Conservation (phyloP, 768 basidiomycete genomes). For the Kwoniella mangroviensis region DNA sequence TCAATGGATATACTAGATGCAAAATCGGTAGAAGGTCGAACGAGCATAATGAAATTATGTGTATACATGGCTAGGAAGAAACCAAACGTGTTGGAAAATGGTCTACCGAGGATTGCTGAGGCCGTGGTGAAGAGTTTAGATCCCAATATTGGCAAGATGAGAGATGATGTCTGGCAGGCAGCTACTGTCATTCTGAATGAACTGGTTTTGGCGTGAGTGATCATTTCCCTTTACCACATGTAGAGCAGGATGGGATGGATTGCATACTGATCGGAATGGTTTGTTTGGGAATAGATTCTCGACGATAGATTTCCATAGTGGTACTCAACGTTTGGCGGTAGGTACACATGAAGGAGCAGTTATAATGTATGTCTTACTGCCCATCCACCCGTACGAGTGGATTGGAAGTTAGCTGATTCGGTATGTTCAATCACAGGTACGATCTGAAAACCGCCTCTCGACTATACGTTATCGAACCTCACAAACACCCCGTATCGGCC, state of each 20-base stretch:
- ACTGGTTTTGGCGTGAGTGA: slow-evolving; percentile 83
- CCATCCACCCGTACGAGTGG: not conserved
- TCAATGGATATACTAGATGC: slow-evolving; percentile 81
- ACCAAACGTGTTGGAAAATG: slow-evolving; percentile 80
- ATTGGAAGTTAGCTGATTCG: too few species aligned
- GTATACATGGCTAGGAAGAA: slow-evolving; percentile 94
- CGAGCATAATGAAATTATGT: slow-evolving; percentile 87
- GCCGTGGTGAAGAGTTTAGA: slow-evolving; percentile 96
- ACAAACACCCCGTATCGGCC: slow-evolving; percentile 77
- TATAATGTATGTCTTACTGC: slow-evolving; percentile 47
- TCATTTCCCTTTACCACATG: not conserved
- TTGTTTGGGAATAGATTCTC: slow-evolving; percentile 68
- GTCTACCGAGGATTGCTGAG: slow-evolving; percentile 83
- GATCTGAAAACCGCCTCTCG: slow-evolving; percentile 95
- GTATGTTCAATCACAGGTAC: slow-evolving; percentile 68
- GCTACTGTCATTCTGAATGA: slow-evolving; percentile 93
- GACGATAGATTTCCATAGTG: slow-evolving; percentile 88
- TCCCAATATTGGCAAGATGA: slow-evolving; percentile 73
- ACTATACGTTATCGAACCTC: slow-evolving; percentile 91
- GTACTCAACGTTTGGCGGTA: slow-evolving; percentile 83
- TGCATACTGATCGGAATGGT: not conserved
- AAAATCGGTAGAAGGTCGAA: slow-evolving; percentile 70
- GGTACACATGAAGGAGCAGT: slow-evolving; percentile 94
- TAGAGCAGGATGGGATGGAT: not conserved
- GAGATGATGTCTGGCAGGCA: slow-evolving; percentile 82